Conservation (phyloP, 78 protist species). For the Creolimax fragrantissima region DNA sequence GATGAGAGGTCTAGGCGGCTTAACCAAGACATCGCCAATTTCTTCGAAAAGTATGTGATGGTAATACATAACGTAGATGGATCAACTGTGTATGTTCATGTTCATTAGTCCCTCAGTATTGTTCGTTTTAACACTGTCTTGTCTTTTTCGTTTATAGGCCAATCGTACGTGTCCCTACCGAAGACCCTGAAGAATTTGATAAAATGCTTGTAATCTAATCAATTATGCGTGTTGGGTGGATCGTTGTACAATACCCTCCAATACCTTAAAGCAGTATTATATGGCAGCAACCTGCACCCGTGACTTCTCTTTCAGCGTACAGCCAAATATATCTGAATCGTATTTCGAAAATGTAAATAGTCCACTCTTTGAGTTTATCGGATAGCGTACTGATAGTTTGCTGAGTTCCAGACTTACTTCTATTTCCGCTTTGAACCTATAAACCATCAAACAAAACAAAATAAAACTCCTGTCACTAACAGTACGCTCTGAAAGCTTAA, state of each 20-base stretch:
- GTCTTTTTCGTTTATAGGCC: neutral
- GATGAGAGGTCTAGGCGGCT: neutral
- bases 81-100: neutral
- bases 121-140: no score
- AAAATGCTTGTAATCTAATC: neutral
- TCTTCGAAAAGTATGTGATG: neutral
- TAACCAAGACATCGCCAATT: neutral
- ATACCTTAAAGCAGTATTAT: no score
- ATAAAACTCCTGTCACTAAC: neutral
- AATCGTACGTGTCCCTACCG: neutral
- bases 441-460: neutral
- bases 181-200: neutral
- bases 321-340: no score
- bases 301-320: no score
- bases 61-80: neutral
- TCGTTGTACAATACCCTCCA: no score
- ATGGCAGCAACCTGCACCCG: no score
- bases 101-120: no score
- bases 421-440: neutral
- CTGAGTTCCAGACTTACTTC: neutral
- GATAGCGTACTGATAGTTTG: no score
- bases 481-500: no score
- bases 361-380: no score
- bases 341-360: no score
- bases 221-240: no score